Evolutionary conservation across 768 basidiomycete species (phyloP).

Genomic region (Aureoboletus auriporus): DNA sequence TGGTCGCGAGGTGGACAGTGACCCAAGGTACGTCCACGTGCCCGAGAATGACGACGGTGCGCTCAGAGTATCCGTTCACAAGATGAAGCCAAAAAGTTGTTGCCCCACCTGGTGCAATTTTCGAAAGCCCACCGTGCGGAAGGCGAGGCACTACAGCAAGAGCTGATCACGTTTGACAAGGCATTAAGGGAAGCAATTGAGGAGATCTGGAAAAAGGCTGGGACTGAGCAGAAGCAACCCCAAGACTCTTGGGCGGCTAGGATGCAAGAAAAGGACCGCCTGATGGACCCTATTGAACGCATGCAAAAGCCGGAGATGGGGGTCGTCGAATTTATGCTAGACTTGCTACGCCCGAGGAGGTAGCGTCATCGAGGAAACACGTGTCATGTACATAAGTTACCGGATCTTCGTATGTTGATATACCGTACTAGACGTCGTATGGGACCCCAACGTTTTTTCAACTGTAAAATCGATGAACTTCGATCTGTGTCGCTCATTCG

Average conservation of each 20-base stretch:
- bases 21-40: conserved; percentile 49
- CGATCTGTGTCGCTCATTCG: too few species aligned
- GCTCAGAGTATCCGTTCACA: not conserved
- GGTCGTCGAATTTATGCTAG: conserved; percentile 18
- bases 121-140: conserved; percentile 64
- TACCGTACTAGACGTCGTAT: not conserved
- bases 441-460: too few species aligned
- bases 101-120: conserved; percentile 76
- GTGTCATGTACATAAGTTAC: not conserved
- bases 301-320: conserved; percentile 46
- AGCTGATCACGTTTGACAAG: conserved; percentile 50
- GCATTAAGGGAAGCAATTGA: conserved; percentile 57
- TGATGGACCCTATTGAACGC: conserved; percentile 47
- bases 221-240: conserved; percentile 21
- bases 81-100: conserved; percentile 66
- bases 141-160: conserved; percentile 59
- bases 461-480: too few species aligned
- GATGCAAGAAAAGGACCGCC: conserved; percentile 49
- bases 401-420: too few species aligned
- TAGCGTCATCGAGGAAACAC: not conserved
- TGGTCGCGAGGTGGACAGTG: conserved; percentile 57
- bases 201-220: conserved; percentile 58
- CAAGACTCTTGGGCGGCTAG: conserved; percentile 47
- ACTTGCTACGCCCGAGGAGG: conserved; percentile 15
- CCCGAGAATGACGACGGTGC: not conserved